Evolutionary conservation across 2,329 filamentous ascomycete species (phyloP).

Genomic region (Arthrobotrys sphaeroides): DNA sequence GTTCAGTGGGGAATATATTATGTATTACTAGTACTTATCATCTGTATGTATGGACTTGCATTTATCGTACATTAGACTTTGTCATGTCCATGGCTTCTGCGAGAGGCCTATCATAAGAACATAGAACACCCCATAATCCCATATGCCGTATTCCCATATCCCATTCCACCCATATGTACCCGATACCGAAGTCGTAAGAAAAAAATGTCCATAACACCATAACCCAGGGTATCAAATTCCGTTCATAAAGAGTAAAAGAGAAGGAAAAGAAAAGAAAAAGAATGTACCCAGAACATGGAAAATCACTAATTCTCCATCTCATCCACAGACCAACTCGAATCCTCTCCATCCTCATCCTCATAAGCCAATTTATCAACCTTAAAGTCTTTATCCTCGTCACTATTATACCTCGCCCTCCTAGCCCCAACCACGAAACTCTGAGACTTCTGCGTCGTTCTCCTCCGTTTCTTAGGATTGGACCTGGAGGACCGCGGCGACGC

Average conservation of each 20-base stretch:
- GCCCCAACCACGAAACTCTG: constrained; percentile 40
- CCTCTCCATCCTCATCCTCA: constrained; percentile 41
- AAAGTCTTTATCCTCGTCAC: constrained; percentile 44
- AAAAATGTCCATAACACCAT: neutral
- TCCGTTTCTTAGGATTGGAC: constrained; percentile 11
- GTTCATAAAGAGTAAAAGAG: neutral
- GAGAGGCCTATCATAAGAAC: neutral
- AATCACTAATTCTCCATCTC: constrained; percentile 12
- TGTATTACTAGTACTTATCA: constrained; percentile 49
- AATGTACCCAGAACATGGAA: neutral
- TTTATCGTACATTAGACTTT: constrained; percentile 3
- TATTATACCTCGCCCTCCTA: constrained; percentile 36
- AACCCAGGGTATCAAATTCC: constrained; percentile 15
- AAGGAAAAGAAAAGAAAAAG: neutral
- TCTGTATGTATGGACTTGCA: constrained; percentile 28
- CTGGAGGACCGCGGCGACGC: neutral
- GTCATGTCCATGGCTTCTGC: neutral
- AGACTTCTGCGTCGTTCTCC: neutral
- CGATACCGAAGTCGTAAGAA: neutral
- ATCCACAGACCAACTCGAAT: constrained; percentile 51
- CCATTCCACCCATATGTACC: neutral
- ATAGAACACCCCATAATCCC: neutral
- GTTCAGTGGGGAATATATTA: constrained; percentile 49
- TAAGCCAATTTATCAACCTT: constrained; percentile 42
- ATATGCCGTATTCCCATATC: neutral